A percentile compares a stretch with the other conserved stretches of the same genome.
These are phyloP conservation scores for Karstenula rhodostoma DNA, from an alignment of 2,329 filamentous ascomycete genomes.

Conservation along the genomic window DNA sequence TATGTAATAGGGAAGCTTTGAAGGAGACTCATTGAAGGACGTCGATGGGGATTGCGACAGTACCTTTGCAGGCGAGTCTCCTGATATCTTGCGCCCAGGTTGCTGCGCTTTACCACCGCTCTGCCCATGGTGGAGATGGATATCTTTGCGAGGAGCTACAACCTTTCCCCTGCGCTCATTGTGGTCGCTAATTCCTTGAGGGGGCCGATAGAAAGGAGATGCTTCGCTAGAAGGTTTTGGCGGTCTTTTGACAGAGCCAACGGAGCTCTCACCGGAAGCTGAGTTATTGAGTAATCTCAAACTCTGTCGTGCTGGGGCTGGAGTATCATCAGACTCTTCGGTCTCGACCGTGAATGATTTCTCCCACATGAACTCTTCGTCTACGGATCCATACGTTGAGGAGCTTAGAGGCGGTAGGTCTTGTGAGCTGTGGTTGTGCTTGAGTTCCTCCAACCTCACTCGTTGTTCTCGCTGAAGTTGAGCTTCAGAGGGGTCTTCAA, in stretches of 20 bases:
- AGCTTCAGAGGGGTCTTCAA: conserved; percentile 5
- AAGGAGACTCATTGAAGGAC: conserved; percentile 20
- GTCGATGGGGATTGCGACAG: conserved; percentile 1
- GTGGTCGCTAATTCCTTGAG: neutral
- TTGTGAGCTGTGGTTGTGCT: conserved; percentile 18
- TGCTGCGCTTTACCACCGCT: neutral
- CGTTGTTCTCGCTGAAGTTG: conserved; percentile 18
- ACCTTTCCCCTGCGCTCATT: too few species aligned
- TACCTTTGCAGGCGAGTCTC: neutral
- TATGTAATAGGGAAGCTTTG: conserved; percentile 33
- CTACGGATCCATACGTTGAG: conserved; percentile 38
- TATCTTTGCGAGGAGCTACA: too few species aligned
- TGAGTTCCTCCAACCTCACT: conserved; percentile 7
- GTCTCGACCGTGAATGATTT: conserved; percentile 26
- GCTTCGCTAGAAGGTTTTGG: neutral
- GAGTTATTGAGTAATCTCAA: neutral
- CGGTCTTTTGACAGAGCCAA: neutral
- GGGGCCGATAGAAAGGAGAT: conserved; percentile 2
- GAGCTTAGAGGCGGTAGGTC: conserved; percentile 27
- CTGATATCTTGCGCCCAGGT: neutral
- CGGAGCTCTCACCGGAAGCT: too few species aligned
- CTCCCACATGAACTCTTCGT: conserved; percentile 30
- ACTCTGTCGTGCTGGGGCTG: neutral
- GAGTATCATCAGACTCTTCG: neutral
- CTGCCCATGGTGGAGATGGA: too few species aligned